A percentile compares a stretch with the other conserved stretches of the same genome.
These are phyloP conservation scores for Dicorynia guianensis DNA, from an alignment of 306 rosid genomes.

Conservation along the genomic window DNA sequence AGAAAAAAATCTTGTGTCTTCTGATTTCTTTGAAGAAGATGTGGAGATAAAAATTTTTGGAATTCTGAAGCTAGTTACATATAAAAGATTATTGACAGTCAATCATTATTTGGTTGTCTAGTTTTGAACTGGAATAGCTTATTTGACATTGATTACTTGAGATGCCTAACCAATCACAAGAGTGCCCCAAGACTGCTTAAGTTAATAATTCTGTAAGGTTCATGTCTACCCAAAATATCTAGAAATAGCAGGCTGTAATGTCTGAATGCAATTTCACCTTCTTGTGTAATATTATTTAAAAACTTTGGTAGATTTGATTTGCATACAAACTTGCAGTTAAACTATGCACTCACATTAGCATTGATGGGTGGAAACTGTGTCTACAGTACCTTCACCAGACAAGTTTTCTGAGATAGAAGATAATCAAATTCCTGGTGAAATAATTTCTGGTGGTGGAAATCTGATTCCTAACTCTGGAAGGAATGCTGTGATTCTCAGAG, in stretches of 20 bases:
- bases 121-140: too few relatives aligned
- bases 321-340: slow-evolving; percentile 6
- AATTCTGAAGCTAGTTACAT: too few relatives aligned
- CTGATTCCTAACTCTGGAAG: slow-evolving; percentile 68
- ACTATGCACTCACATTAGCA: slow-evolving; percentile 29
- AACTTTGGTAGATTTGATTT: slow-evolving; percentile 1
- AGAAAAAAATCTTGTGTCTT: too few relatives aligned
- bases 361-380: slow-evolving; percentile 42
- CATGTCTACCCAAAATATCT: too few relatives aligned
- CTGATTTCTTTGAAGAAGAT: too few relatives aligned
- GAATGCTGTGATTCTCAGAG: slow-evolving; percentile 65
- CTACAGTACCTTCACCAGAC: slow-evolving; percentile 84
- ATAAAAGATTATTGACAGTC: too few relatives aligned
- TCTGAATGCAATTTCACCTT: slow-evolving; percentile 27
- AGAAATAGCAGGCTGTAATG: background rate
- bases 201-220: too few relatives aligned
- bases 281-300: slow-evolving; percentile 23
- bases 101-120: too few relatives aligned
- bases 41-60: too few relatives aligned
- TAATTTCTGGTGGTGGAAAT: slow-evolving; percentile 50
- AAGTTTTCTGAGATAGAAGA: slow-evolving; percentile 66
- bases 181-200: too few relatives aligned
- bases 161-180: too few relatives aligned
- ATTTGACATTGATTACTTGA: too few relatives aligned
- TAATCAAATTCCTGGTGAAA: slow-evolving; percentile 66